Conservation (phyloP, 768 basidiomycete species). For the Podaxis sp. region DNA sequence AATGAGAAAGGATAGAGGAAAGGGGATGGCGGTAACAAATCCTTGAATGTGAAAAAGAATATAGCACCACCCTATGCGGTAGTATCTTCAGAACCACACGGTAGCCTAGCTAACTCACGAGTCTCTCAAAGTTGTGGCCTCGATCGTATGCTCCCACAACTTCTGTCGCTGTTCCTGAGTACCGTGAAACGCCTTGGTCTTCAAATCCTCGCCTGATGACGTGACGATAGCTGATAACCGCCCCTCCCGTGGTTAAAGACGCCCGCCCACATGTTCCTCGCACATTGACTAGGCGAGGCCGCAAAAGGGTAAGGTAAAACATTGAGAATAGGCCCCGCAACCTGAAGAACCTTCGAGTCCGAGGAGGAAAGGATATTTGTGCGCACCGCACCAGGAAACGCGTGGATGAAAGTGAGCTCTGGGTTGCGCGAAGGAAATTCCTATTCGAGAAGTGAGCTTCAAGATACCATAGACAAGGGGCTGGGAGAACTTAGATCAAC, state of each 20-base stretch:
- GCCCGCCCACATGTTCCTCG: conserved; percentile 34
- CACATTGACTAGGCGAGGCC: conserved; percentile 26
- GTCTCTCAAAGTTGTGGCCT: background rate
- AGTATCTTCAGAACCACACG: background rate
- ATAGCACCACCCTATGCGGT: background rate
- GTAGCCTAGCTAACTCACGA: background rate
- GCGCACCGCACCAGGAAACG: conserved; percentile 37
- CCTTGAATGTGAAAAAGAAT: background rate
- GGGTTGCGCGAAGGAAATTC: conserved; percentile 34
- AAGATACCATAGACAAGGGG: background rate
- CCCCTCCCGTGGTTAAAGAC: conserved; percentile 25
- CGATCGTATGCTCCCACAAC: conserved; percentile 31
- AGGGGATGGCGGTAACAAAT: background rate
- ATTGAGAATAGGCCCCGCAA: conserved; percentile 18
- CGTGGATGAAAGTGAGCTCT: conserved; percentile 35
- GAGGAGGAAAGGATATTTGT: conserved; percentile 28
- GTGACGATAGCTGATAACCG: conserved; percentile 29
- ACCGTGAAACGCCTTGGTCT: conserved; percentile 31
- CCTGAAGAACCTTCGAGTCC: conserved; percentile 24
- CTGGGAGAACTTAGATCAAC: conserved; percentile 33
- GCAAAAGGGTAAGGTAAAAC: conserved; percentile 25
- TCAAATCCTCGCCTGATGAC: conserved; percentile 29
- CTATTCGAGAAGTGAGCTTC: conserved; percentile 20
- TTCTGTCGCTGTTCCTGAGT: conserved; percentile 33
- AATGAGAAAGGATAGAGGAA: background rate